Evolutionary conservation across 345 rosid species (phyloP).

Genomic region (Dimocarpus longan): DNA sequence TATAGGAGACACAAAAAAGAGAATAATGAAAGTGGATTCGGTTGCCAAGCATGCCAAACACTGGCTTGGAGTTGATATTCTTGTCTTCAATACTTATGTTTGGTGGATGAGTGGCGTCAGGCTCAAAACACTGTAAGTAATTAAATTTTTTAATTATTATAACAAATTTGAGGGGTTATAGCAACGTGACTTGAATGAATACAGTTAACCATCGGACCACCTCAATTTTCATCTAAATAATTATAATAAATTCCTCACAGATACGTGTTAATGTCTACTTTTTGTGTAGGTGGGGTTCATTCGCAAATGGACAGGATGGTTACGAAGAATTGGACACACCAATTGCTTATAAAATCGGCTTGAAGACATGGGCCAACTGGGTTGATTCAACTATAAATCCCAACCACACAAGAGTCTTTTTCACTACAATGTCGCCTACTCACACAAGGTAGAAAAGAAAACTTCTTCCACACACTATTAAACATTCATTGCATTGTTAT

Average conservation of each 20-base stretch:
- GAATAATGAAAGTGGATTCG: slow-evolving; percentile 86
- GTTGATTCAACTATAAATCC: slow-evolving; percentile 74
- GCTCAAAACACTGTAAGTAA: slow-evolving; percentile 68
- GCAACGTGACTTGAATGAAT: no score
- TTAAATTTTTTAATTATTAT: neutral
- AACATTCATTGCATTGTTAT: neutral
- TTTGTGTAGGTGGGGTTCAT: slow-evolving; percentile 75
- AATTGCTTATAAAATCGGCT: slow-evolving; percentile 63
- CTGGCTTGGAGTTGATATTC: slow-evolving; percentile 81
- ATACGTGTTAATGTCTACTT: neutral
- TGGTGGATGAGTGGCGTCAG: slow-evolving; percentile 93
- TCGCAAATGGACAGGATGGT: slow-evolving; percentile 73
- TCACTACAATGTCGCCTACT: slow-evolving; percentile 86
- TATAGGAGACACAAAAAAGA: slow-evolving; percentile 60
- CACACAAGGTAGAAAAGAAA: slow-evolving; percentile 58
- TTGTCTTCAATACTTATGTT: slow-evolving; percentile 85
- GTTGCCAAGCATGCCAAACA: slow-evolving; percentile 58
- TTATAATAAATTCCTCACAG: no score
- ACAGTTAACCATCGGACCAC: no score
- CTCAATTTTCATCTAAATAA: no score
- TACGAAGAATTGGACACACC: slow-evolving; percentile 64
- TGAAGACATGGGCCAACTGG: slow-evolving; percentile 97
- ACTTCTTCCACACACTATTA: neutral
- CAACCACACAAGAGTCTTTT: slow-evolving; percentile 77
- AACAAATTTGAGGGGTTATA: no score